A percentile compares a stretch with the other conserved stretches of the same genome.
Evolutionary conservation across 225 moss, liverwort and hornwort species (phyloP).

Genomic region (Straminergon stramineum): DNA sequence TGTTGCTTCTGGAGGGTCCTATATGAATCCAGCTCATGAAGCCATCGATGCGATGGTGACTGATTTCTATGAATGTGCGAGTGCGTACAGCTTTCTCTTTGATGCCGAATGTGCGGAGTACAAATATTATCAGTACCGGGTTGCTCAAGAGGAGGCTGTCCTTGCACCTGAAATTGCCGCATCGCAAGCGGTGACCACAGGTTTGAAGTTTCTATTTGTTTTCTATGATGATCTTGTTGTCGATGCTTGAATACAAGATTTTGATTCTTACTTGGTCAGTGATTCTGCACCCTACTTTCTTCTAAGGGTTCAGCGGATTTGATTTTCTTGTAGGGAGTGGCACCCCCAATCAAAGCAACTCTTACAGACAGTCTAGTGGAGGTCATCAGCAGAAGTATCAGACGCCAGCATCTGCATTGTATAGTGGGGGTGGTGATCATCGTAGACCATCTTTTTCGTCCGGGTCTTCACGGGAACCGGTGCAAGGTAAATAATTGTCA

Average conservation of each 20-base stretch:
- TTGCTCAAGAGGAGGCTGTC: slow-evolving; percentile 62
- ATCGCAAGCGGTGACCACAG: slow-evolving; percentile 30
- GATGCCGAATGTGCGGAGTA: slow-evolving; percentile 74
- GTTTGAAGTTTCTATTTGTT: slow-evolving; percentile 16
- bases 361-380: slow-evolving; percentile 42
- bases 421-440: slow-evolving; percentile 57
- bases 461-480: slow-evolving; percentile 40
- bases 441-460: slow-evolving; percentile 33
- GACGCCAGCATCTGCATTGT: slow-evolving; percentile 91
- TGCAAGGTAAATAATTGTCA: slow-evolving; percentile 42
- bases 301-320: not conserved
- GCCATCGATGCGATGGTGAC: not conserved
- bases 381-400: slow-evolving; percentile 75
- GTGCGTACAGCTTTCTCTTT: slow-evolving; percentile 71
- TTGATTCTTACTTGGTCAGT: not conserved
- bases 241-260: not conserved
- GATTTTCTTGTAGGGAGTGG: slow-evolving; percentile 31
- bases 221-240: not conserved
- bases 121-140: slow-evolving; percentile 83
- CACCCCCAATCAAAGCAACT: slow-evolving; percentile 27
- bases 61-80: not conserved
- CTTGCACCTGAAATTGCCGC: slow-evolving; percentile 34
- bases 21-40: not conserved
- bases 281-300: not conserved
- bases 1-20: not conserved